A percentile compares a stretch with the other conserved stretches of the same genome.
These are phyloP conservation scores for Fraxinus excelsior DNA, from an alignment of 257 asterid genomes.

Conservation along the genomic window DNA sequence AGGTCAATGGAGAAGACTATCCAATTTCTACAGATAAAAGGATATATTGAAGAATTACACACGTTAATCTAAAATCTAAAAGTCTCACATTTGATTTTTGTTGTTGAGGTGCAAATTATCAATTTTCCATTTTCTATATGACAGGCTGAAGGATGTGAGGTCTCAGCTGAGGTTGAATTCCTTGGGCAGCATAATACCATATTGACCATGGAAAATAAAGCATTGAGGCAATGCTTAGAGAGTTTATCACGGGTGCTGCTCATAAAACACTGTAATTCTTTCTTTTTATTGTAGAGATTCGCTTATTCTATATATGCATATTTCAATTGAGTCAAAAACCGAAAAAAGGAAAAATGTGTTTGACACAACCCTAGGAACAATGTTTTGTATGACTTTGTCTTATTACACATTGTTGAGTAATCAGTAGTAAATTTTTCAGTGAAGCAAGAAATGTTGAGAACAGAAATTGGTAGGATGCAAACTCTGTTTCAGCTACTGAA, in stretches of 20 bases:
- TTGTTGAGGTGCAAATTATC: neutral
- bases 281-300: neutral
- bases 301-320: neutral
- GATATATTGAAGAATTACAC: neutral
- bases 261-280: conserved; percentile 63
- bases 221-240: conserved; percentile 80
- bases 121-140: neutral
- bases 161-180: conserved; percentile 74
- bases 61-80: neutral
- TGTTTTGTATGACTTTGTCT: neutral
- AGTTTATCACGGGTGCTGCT: conserved; percentile 74
- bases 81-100: neutral
- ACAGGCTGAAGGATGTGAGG: conserved; percentile 70
- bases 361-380: neutral
- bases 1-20: conserved; percentile 77
- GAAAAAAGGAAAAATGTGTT: neutral
- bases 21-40: conserved; percentile 60
- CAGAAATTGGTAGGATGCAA: conserved; percentile 78
- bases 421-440: conserved; percentile 33
- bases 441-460: conserved; percentile 87
- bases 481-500: conserved; percentile 50
- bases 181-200: conserved; percentile 79
- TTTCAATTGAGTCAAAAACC: neutral
- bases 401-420: neutral
- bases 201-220: conserved; percentile 78